Evolutionary conservation across 139 green algal genomes (phyloP), one percentile per base, ranked within the genome.

Genomic region (Coelastrella sp.): DNA sequence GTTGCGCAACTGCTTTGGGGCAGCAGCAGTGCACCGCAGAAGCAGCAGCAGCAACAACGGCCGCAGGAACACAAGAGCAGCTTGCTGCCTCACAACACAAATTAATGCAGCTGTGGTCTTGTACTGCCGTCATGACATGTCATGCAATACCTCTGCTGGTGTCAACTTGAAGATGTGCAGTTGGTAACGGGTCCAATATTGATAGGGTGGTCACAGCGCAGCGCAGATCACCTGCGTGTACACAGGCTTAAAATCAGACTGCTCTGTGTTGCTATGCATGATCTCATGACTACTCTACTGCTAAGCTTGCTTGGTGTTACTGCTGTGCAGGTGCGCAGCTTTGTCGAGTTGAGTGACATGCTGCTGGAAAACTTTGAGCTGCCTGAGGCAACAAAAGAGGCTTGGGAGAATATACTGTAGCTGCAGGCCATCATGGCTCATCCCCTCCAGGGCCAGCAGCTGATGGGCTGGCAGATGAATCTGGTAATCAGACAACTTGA

Each of bases 341-440:
- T 92, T 12, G 17, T 92, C n/a, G 90, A 92, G 78, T 78, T 92
- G 15, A 75, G 70, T n/a, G 63, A 82, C 11, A 60, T 87, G 66
- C 84, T 92, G 84, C 66, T 92, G 66, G 20, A 59, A 14, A 59
- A 8, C 22, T 85, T 72, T 12, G 82, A 87, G 7, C 49, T 92
- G 57, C 78, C 84, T 25, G 90, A 88, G 11, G 72, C 76, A 15
- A 92, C 90, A 56, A 65, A 78, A 11, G 22, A 82, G 19, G 90
- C 90, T 7, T 90, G 84, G 90, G n/a, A 89, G 58, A 83, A 88
- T 27, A 24, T 92, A 14, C 74, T 81, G 24, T 58, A 81, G 74
- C 35, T 49, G 35, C 35, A 49, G 35, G 35, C 35, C 35, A 49
- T 49, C 35, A 49, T 49, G 35, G 35, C 1, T 49, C 35, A 49